Conservation (phyloP, 148 eudicot species). For the Camellia granthamiana region DNA sequence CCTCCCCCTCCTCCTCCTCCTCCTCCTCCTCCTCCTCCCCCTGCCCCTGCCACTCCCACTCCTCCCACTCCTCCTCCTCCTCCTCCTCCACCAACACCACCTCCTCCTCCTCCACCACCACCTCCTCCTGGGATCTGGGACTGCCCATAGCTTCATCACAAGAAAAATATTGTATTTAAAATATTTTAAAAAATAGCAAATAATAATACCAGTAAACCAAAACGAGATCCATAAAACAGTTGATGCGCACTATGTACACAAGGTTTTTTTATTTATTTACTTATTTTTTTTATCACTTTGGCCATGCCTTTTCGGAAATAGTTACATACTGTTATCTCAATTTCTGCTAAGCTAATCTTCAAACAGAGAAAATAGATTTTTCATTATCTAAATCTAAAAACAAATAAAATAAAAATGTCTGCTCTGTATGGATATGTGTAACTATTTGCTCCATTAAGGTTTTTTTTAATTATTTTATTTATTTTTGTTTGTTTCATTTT, state of each 20-base stretch:
- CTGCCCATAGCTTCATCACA: constrained; percentile 53
- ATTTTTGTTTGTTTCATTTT: too few relatives aligned
- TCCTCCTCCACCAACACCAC: constrained; percentile 24
- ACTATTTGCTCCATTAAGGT: neutral
- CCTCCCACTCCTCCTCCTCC: constrained; percentile 35
- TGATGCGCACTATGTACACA: neutral
- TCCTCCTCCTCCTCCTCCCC: constrained; percentile 29
- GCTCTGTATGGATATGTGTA: neutral
- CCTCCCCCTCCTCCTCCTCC: constrained; percentile 18
- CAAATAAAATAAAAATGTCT: neutral
- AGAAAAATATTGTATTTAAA: neutral
- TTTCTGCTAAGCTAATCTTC: neutral
- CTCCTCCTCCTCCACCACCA: neutral
- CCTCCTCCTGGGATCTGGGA: constrained; percentile 46
- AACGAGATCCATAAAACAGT: neutral
- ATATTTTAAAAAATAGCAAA: neutral
- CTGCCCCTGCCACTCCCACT: neutral
- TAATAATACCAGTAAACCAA: neutral
- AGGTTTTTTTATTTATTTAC: neutral
- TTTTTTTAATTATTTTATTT: neutral
- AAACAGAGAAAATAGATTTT: neutral
- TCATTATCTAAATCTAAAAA: neutral
- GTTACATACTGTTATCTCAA: too few relatives aligned
- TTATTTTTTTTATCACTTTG: neutral
- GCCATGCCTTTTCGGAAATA: too few relatives aligned